Base-by-base conservation (phyloP, 2,329 filamentous ascomycete species). In the Byssochlamys sp. region DNA sequence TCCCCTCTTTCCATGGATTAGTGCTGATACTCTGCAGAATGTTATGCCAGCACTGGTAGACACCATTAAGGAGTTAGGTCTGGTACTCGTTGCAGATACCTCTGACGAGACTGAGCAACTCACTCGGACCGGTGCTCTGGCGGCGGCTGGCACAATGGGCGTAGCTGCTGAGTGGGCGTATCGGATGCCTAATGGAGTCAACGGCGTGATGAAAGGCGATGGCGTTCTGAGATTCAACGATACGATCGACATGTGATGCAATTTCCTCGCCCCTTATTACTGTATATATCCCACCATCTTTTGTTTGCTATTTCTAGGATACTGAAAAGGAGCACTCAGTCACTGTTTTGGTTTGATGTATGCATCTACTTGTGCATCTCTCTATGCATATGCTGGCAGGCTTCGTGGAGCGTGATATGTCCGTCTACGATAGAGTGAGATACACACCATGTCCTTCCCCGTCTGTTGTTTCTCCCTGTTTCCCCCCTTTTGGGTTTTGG, bases 201-300 rank as follows among this genome's bases (percentile, higher is more conserved):
- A 97, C 71, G 92, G 94, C 9, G 81, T 95, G 60, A 77, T 97
- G 69, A 90, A 86, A 75, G 84, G 82, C 53, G 91, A 95, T 69
- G 94, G 92, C 10, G 88, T 97, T 62, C 76, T 99, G 71, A 83
- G 89, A 64, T 99, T 99, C 73, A 95, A 92, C 71, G 91, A 96
- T 74, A 90, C 87, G 61, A 90, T 97, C 78, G 88, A 91, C 68
- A 83, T 83, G 79, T 83, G 65, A 77, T 39, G 48, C 14, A 19
- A 24, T 31, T 48, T 55, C 48, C 54, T 58, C 45, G 55, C 55
- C 57, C 54, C 52, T 48, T 52, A 49, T 39, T 51, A 10, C 29
- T 49, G 24, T 33, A 33, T 57, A 45, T 45, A 29, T 53, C 57
- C 55, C 52, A 29, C 29, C 11, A 29, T n/a, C 5, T 27, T 31